phyloP scores from a whole-genome alignment of 1,284 basidiomycete genomes.

The Cryptococcus floricola region DNA sequence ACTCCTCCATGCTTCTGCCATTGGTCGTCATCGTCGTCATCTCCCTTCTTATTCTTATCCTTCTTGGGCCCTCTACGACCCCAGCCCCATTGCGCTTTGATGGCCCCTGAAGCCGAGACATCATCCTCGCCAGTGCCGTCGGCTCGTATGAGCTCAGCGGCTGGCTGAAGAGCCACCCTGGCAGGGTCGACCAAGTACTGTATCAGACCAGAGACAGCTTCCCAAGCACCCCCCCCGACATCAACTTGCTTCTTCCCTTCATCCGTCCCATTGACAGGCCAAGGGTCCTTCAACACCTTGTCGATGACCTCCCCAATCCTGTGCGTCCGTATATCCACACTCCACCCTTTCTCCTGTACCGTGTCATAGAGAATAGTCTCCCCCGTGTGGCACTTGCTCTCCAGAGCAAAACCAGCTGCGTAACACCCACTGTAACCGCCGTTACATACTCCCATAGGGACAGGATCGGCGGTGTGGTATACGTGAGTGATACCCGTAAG shows the following conservation, averaged over 20 bases:
- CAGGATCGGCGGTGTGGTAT: constrained; percentile 56
- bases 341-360: constrained; percentile 76
- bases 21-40: constrained; percentile 21
- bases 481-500: constrained; percentile 54
- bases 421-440: constrained; percentile 50
- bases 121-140: too few relatives aligned
- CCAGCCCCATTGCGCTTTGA: constrained; percentile 30
- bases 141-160: too few relatives aligned
- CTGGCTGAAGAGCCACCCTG: too few relatives aligned
- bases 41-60: constrained; percentile 15
- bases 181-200: too few relatives aligned
- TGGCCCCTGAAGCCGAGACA: background rate
- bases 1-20: constrained; percentile 49
- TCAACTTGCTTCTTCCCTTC: too few relatives aligned
- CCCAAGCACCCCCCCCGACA: too few relatives aligned
- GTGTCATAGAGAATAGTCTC: constrained; percentile 84
- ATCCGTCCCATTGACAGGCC: constrained; percentile 51
- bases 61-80: constrained; percentile 27
- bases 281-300: constrained; percentile 67
- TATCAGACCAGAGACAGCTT: too few relatives aligned
- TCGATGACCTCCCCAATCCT: constrained; percentile 71
- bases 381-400: constrained; percentile 69
- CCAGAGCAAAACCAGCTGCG: constrained; percentile 49
- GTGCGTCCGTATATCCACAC: constrained; percentile 71
- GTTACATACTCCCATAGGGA: constrained; percentile 51